Conservation (phyloP, 345 rosid species). For the Heritiera fomes region DNA sequence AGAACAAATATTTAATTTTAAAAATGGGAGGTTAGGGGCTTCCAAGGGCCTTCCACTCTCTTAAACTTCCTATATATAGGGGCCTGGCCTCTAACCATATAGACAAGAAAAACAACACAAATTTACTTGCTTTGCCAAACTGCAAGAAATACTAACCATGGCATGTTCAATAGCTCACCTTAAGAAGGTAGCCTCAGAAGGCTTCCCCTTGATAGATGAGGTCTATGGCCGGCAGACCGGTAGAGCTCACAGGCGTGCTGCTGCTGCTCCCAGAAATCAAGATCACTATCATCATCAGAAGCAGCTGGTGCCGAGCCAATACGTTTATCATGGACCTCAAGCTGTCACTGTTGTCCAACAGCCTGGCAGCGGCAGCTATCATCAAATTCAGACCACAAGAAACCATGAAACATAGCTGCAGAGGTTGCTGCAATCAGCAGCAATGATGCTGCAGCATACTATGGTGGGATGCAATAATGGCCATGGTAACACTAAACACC, state of each 20-base stretch:
- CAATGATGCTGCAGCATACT: neutral
- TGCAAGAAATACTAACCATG: neutral
- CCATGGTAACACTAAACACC: neutral
- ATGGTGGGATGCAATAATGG: neutral
- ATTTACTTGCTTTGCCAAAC: neutral
- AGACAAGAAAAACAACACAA: constrained; percentile 1
- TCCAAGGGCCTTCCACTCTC: neutral
- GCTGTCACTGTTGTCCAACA: constrained; percentile 17
- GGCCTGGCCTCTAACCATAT: neutral
- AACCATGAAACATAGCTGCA: neutral
- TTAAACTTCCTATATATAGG: neutral
- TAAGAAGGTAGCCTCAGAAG: constrained; percentile 9
- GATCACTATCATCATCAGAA: neutral
- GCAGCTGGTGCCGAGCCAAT: neutral
- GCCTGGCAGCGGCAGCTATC: neutral
- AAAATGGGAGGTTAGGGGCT: too few species aligned
- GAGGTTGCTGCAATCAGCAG: neutral
- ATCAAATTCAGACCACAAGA: neutral
- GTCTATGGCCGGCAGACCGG: neutral
- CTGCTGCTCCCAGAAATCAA: neutral
- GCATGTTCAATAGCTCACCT: constrained; percentile 12
- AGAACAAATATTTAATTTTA: too few species aligned
- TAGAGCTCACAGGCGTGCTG: neutral
- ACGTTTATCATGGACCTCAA: constrained; percentile 25
- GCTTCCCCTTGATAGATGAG: constrained; percentile 2